Base-by-base conservation (phyloP, 1,284 basidiomycete species). In the Rhodotorula sp. region DNA sequence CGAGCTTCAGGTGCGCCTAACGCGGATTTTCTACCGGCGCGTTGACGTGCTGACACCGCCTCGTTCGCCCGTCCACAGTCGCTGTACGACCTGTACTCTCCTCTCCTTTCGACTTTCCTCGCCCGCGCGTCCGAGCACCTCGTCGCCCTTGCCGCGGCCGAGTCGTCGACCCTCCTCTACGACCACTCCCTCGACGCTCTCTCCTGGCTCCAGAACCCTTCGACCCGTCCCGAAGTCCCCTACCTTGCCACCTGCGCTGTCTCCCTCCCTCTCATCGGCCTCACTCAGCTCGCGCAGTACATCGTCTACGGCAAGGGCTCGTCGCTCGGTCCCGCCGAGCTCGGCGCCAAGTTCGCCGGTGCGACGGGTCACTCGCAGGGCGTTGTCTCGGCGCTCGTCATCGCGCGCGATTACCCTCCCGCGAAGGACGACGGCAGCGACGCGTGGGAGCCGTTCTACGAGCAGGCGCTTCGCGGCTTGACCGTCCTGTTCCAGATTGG, bases 331-430 rank as follows among this genome's bases (percentile, higher is more conserved):
- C 94, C 94, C 0, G 91, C 89, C 25, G 88, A 94, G 78, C 86
- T 97, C 80, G 88, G 91, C 63, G 83, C 85, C 59, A 87, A 87
- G 67, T 86, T 97, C 75, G 85, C 88, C 46, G 96, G 95, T 64
- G 88, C 93, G 9, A 98, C 96, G 17, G 96, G 96, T 59, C 96
- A 99, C 84, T 97, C 93, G 12, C 96, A 98, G 82, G 97, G 96
- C 76, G 88, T 99, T 77, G 89, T 97, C 68, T 93, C 94, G 27
- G 96, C 96, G 34, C 87, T 97, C 64, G 90, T 88, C 45, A 88
- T 97, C 77, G 87, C 94, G 34, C 77, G 56, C 58, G 48, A 69
- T 49, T 74, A 75, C 70, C 71, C 75, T 12, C 45, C 71, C 2
- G 59, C 61, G 19, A 53, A 64, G 48, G 42, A 44, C 17, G 67